Evolutionary conservation across 371 early-diverging fungal species (phyloP).

Genomic region (Nematocida sp.): DNA sequence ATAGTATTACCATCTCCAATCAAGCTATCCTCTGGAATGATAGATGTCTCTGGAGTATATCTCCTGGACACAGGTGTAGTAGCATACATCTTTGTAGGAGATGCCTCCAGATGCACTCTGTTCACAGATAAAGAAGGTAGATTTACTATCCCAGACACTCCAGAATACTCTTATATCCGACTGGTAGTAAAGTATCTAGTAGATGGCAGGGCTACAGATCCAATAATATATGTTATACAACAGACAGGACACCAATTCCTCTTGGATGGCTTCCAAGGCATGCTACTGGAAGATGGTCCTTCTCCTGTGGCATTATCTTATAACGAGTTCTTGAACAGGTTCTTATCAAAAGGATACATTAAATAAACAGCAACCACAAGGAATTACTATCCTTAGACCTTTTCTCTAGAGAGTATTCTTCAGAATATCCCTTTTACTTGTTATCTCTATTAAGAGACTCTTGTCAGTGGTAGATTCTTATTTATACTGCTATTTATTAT

Average conservation of each 20-base stretch:
- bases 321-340: constrained; percentile 30
- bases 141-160: background rate
- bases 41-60: constrained; percentile 56
- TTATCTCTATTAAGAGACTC: too few relatives aligned
- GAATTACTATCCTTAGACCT: too few relatives aligned
- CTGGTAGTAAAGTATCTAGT: constrained; percentile 29
- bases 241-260: constrained; percentile 38
- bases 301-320: constrained; percentile 10
- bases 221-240: constrained; percentile 22
- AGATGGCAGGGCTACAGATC: constrained; percentile 30
- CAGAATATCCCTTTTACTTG: too few relatives aligned
- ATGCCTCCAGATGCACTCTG: background rate
- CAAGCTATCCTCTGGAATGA: constrained; percentile 40
- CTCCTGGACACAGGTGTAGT: constrained; percentile 62
- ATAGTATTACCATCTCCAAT: constrained; percentile 47
- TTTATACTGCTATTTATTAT: too few relatives aligned
- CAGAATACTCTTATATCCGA: constrained; percentile 4
- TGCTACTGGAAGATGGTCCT: constrained; percentile 42
- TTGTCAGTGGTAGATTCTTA: too few relatives aligned
- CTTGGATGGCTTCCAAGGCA: constrained; percentile 35
- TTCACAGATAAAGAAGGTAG: constrained; percentile 20
- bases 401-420: too few relatives aligned
- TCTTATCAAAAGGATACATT: constrained; percentile 27
- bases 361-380: background rate
- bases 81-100: constrained; percentile 60